These are phyloP conservation scores for Melaleuca alternifolia DNA, from an alignment of 345 rosid species.

Conservation along the genomic window DNA sequence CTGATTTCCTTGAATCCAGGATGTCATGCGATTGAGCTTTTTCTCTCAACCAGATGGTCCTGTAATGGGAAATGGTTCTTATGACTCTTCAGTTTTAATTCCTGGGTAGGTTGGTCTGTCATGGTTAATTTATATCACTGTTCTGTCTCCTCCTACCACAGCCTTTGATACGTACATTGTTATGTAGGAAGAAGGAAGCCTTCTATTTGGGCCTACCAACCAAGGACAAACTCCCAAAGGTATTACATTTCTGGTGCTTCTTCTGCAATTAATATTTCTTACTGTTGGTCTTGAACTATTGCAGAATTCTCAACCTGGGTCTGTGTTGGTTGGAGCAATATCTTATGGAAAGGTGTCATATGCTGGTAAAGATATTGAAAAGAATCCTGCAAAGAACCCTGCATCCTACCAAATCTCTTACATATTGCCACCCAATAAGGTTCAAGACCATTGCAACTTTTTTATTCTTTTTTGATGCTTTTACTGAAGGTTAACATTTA, in stretches of 20 bases:
- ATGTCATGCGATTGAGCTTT: conserved; percentile 52
- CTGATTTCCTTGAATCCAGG: conserved; percentile 27
- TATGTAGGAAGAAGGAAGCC: conserved; percentile 71
- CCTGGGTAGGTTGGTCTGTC: conserved; percentile 55
- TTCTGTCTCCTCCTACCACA: not conserved
- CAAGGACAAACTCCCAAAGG: conserved; percentile 85
- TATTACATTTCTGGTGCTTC: conserved; percentile 3
- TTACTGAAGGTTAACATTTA: not conserved
- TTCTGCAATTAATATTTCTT: not conserved
- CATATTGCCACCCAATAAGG: conserved; percentile 91
- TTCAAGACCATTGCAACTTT: conserved; percentile 2
- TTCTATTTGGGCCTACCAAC: conserved; percentile 74
- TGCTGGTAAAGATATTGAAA: conserved; percentile 33
- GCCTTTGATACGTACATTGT: conserved; percentile 7
- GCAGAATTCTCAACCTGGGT: conserved; percentile 80
- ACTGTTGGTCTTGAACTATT: conserved; percentile 3
- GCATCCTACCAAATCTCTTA: conserved; percentile 55
- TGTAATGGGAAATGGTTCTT: conserved; percentile 79
- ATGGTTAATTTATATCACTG: not conserved
- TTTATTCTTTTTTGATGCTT: not conserved
- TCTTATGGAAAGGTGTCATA: conserved; percentile 66
- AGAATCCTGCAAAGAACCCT: conserved; percentile 56
- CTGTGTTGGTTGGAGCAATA: conserved; percentile 67
- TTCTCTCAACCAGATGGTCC: conserved; percentile 97
- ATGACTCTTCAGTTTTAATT: conserved; percentile 61